Base-by-base conservation (phyloP, 768 basidiomycete genomes). In the Neoboletus magnificus region DNA sequence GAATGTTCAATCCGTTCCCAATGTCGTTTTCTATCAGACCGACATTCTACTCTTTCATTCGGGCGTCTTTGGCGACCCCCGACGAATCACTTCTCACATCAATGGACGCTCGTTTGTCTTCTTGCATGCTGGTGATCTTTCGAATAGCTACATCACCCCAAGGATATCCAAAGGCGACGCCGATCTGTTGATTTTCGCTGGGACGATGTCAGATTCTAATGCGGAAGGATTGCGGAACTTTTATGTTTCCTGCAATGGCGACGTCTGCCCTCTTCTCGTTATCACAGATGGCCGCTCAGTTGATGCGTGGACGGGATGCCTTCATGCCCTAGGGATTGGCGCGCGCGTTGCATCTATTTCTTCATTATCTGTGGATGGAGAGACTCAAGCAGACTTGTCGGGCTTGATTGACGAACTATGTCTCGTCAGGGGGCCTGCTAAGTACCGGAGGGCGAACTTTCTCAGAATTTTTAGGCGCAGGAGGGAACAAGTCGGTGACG, bases 81-180 rank as follows among this genome's bases (percentile, higher is more conserved):
- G 47, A 30, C 59, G 50, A 50, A 35, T 67, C 30, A 50, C 20
- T 16, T 62, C 62, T 46, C 60, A 57, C 18, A 65, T 68, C 43
- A 59, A 62, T 18, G 66, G 66, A 22, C 68, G 60, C 1, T 37
- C 65, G 2, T 67, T 68, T 35, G 37, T 60, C 51, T 69, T 68
- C 50, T 59, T 59, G 11, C 43, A 53, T 16, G 65, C 62, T 8
- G 57, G 59, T 3, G 56, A 67, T 22, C 43, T 57, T 45, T 55
- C 58, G 16, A 36, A 43, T n/a, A 56, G 47, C 43, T 62, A 63
- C 25, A 45, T 60, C 36, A 55, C 55, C 4, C 59, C 54, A 35
- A 69, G 36, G 50, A 22, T 56, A 20, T 49, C 63, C 33, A 68
- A 67, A 47, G 62, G 64, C 3, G 56, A 36, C 32, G 68, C 67